Percentiles rank a stretch among this genome's conserved stretches.
These are phyloP conservation scores for Vigna mungo DNA, from an alignment of 306 rosid genomes.

Conservation along the genomic window DNA sequence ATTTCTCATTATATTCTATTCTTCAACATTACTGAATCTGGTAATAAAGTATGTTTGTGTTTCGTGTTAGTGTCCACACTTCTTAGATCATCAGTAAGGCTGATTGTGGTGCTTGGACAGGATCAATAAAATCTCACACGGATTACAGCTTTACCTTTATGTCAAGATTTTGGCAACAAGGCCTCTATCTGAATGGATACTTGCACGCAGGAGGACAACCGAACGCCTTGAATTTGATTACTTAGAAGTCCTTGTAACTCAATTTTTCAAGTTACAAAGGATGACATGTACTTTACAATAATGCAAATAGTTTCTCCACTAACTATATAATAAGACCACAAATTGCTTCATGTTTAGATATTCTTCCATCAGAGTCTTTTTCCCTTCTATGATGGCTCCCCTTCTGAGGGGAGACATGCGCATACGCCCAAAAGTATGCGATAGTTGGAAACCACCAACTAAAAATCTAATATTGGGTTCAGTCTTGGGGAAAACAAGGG, in stretches of 20 bases:
- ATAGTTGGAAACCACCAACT: too few relatives aligned
- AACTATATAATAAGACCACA: conserved; percentile 31
- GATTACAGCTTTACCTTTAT: conserved; percentile 28
- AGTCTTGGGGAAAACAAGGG: too few relatives aligned
- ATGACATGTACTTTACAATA: conserved; percentile 23
- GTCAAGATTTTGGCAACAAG: conserved; percentile 13
- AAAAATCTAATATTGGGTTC: too few relatives aligned
- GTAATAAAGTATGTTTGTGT: not conserved
- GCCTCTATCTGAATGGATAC: conserved; percentile 35
- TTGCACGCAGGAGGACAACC: conserved; percentile 26
- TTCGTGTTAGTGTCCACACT: conserved; percentile 10
- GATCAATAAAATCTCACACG: conserved; percentile 47
- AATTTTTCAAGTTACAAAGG: conserved; percentile 15
- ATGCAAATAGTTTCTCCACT: conserved; percentile 30
- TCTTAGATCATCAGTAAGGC: conserved; percentile 7
- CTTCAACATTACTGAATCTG: not conserved
- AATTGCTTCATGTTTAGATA: conserved; percentile 26
- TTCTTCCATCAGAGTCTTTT: not conserved
- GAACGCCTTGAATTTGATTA: conserved; percentile 24
- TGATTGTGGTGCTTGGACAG: conserved; percentile 54
- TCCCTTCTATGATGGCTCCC: not conserved
- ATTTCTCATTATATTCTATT: conserved; percentile 22
- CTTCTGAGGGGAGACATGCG: too few relatives aligned
- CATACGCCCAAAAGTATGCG: not conserved
- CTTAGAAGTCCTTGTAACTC: conserved; percentile 35